Evolutionary conservation across 2,329 filamentous ascomycete genomes (phyloP), one percentile per base, ranked within the genome.

Genomic region (Aspergillus bombycis): DNA sequence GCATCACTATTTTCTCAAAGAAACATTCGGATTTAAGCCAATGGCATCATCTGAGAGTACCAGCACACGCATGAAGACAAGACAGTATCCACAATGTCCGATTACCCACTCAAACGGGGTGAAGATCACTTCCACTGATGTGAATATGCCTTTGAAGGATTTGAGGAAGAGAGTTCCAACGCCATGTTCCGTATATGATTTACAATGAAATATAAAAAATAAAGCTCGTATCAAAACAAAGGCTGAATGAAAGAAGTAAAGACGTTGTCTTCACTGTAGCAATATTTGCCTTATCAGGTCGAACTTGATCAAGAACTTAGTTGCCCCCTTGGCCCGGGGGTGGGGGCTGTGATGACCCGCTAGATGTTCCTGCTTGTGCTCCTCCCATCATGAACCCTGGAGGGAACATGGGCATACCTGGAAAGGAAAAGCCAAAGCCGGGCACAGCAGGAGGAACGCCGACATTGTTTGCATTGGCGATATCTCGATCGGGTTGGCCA

Each of bases 401-500:
- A 59, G 81, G 81, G 30, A 83, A 78, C 74, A 82, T 79, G 46
- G 80, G 79, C 79, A 83, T 82, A 21, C 79, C 79, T 12, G 80
- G 76, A 63, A 83, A 81, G 43, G 82, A 82, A 70, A 86, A 86
- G 10, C 84, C 84, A 65, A 86, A 86, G 4, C 83, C 82, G 52
- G 84, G 84, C 7, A 86, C 83, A 8, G 83, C 80, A 16, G 84
- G 84, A 3, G 84, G 81, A 3, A 85, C 84, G 10, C 80, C 83
- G 32, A 85, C 80, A 57, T 80, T 80, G 65, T 76, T 80, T 60
- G 71, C 67, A 62, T 74, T 78, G 57, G 73, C 67, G 19, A 73
- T 69, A 43, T 82, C 78, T 58, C 71, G 74, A 36, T 81, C 77
- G 53, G 70, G 70, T 50, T 71, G 70, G 62, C 74, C 70, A 38